Evolutionary conservation across 2,329 filamentous ascomycete genomes (phyloP), one percentile per base, ranked within the genome.

Genomic region (Ophiostoma novo-ulmi): DNA sequence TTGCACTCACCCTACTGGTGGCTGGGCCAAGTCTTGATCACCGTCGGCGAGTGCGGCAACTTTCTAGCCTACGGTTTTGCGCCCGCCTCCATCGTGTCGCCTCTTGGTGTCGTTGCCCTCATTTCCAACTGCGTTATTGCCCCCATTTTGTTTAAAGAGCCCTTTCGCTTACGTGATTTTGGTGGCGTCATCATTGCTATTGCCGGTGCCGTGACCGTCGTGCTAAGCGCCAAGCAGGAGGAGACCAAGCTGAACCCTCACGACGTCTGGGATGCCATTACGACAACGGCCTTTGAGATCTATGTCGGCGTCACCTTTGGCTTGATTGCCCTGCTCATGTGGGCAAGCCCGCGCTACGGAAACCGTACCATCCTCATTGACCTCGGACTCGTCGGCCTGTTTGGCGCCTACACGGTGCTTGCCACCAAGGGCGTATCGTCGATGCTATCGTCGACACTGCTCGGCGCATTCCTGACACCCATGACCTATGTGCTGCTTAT

Each of bases 21-120:
- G 95, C 81, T 89, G 41, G 95, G 95, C 26, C 94, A 98, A 74
- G 86, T 96, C 20, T 84, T 99, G 72, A 99, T 99, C 87, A 93
- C 90, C 0, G 82, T 97, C 35, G 95, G 95, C 71, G 95, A 99
- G 81, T 90, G 91, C 77, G 95, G 95, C 69, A 99, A 99, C 79
- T 99, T 99, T 77, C 82, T 99, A 73, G 95, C 95, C 0, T 99
- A 99, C 77, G 95, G 95, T 35, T 99, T 99, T 78, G 95, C 95
- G 39, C 95, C 95, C 3, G 95, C 95, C 8, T 98, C 95, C 17
- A 97, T 99, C 76, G 95, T 99, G 61, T 97, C 94, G 44, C 95
- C 95, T 0, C 84, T 99, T 6, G 95, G 95, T 11, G 95, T 99
- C n/a, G 95, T 99, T 14, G 95, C 95, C 1, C 83, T 99, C 73